A percentile compares a stretch with the other conserved stretches of the same genome.
Evolutionary conservation across 83 land plant species (phyloP).

Genomic region (Picea engelmannii): DNA sequence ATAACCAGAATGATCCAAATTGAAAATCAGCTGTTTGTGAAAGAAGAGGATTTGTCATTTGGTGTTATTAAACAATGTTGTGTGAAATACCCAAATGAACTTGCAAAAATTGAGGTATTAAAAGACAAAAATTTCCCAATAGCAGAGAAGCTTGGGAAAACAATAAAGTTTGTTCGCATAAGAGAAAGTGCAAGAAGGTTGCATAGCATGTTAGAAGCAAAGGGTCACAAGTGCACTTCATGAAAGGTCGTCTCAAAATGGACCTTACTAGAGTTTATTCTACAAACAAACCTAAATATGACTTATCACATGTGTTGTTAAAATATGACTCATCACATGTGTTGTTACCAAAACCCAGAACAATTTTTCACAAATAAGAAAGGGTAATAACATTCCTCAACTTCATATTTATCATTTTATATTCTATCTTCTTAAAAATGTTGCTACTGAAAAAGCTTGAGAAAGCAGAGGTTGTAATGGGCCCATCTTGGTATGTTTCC

Average conservation of each 20-base stretch:
- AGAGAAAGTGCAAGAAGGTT: conserved; percentile 50
- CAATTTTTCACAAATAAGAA: background rate
- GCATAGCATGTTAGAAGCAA: conserved; percentile 48
- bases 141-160: conserved; percentile 85
- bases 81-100: conserved; percentile 73
- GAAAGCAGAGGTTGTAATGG: conserved; percentile 36
- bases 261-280: conserved; percentile 17
- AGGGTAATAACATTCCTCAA: conserved; percentile 21
- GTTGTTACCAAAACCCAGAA: too few relatives aligned
- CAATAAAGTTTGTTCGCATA: conserved; percentile 61
- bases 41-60: conserved; percentile 85
- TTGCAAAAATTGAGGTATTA: conserved; percentile 64
- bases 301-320: too few relatives aligned
- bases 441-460: conserved; percentile 16
- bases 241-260: conserved; percentile 68
- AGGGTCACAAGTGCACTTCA: conserved; percentile 81
- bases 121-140: conserved; percentile 81
- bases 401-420: conserved; percentile 32
- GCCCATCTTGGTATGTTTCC: conserved; percentile 17
- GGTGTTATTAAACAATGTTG: conserved; percentile 83
- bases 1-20: conserved; percentile 60
- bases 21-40: conserved; percentile 80
- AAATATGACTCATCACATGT: too few relatives aligned
- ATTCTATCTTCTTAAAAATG: conserved; percentile 26
- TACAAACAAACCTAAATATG: too few relatives aligned